A percentile compares a stretch with the other conserved stretches of the same genome.
These are phyloP conservation scores for Vanrija humicola DNA, from an alignment of 1,284 basidiomycete species.

Conservation along the genomic window DNA sequence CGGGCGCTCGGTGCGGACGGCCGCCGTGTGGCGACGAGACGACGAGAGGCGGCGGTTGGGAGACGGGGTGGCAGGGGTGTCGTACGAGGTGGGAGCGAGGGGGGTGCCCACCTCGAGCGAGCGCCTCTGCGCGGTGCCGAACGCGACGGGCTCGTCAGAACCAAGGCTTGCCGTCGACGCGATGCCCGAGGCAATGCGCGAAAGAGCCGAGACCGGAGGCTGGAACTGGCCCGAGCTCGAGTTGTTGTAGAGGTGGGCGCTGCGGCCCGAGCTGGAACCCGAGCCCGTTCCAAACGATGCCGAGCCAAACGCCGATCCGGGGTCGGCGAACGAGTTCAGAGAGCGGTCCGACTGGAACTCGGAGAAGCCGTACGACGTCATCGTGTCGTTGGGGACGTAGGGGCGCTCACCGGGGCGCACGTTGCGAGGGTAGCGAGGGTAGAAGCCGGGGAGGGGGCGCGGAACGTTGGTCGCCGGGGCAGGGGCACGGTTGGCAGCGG, in stretches of 20 bases:
- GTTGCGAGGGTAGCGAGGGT: slow-evolving; percentile 44
- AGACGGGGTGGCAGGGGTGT: too few relatives aligned
- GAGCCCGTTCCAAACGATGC: neutral
- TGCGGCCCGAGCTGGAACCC: neutral
- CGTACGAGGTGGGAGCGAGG: too few relatives aligned
- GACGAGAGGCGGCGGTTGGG: too few relatives aligned
- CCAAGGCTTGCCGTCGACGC: neutral
- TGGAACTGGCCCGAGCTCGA: slow-evolving; percentile 1
- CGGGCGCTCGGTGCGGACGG: too few relatives aligned
- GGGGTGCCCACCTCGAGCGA: too few relatives aligned
- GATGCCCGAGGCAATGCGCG: neutral
- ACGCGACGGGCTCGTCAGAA: slow-evolving; percentile 30
- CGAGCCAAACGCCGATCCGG: slow-evolving; percentile 8
- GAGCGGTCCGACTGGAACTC: slow-evolving; percentile 10
- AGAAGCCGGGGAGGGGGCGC: slow-evolving; percentile 44
- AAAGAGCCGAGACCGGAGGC: neutral
- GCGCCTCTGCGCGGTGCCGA: slow-evolving; percentile 37
- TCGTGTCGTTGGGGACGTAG: slow-evolving; percentile 37
- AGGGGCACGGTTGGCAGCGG: neutral
- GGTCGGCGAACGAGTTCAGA: slow-evolving; percentile 15
- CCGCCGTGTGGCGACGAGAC: too few relatives aligned
- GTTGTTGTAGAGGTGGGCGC: neutral
- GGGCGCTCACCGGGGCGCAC: slow-evolving; percentile 11
- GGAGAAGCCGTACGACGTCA: slow-evolving; percentile 11
- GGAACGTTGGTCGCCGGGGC: neutral